phyloP scores from a whole-genome alignment of 2,329 filamentous ascomycete species.

The Emmonsiellopsis sp. region DNA sequence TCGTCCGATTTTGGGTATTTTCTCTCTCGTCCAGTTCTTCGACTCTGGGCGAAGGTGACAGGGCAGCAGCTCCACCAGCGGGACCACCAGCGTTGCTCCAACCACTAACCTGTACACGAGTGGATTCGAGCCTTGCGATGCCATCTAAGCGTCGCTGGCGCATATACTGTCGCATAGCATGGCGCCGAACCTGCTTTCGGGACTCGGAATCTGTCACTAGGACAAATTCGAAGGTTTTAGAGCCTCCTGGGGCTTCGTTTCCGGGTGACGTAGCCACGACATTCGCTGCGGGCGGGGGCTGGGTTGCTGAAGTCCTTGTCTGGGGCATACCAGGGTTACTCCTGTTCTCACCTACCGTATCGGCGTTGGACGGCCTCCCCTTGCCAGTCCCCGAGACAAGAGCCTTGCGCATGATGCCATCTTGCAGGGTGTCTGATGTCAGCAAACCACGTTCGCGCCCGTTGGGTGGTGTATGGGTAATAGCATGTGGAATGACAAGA shows the following conservation, averaged over 20 bases:
- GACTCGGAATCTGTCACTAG: constrained; percentile 24
- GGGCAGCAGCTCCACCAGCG: neutral
- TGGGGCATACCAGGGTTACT: neutral
- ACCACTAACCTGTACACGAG: constrained; percentile 17
- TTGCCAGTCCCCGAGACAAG: constrained; percentile 7
- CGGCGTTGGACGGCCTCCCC: neutral
- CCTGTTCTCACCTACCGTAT: neutral
- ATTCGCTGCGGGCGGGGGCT: neutral
- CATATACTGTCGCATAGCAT: constrained; percentile 29
- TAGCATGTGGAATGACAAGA: too few species aligned
- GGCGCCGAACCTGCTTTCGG: constrained; percentile 23
- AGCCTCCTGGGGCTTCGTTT: constrained; percentile 6
- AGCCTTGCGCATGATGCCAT: constrained; percentile 23
- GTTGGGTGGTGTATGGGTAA: neutral
- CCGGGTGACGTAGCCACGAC: constrained; percentile 1
- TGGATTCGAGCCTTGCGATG: constrained; percentile 22
- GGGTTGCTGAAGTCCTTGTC: constrained; percentile 1
- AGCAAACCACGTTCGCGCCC: constrained; percentile 1
- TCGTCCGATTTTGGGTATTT: neutral
- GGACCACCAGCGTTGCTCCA: constrained; percentile 9
- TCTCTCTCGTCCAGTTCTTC: constrained; percentile 6
- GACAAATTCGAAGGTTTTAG: constrained; percentile 23
- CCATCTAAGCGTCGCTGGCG: constrained; percentile 23
- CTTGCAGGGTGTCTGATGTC: neutral
- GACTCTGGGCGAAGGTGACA: constrained; percentile 4